Conservation (phyloP, 2,329 filamentous ascomycete genomes). For the Podosphaera aphanis region DNA sequence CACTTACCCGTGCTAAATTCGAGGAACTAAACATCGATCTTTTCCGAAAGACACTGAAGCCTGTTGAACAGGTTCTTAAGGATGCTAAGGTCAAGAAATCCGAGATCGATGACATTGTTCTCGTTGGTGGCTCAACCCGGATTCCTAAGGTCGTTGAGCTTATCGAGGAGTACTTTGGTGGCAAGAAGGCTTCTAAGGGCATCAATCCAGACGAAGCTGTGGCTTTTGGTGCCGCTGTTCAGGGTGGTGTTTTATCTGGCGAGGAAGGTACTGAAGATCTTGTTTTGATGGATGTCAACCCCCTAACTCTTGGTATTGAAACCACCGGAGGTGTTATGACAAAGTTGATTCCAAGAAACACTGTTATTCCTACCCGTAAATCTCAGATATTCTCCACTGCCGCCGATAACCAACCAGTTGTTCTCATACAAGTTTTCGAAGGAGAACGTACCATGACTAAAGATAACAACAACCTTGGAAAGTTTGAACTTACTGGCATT, state of each 20-base stretch:
- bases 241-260: slow-evolving; percentile 83
- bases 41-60: slow-evolving; percentile 98
- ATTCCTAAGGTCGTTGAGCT: slow-evolving; percentile 92
- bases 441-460: slow-evolving; percentile 86
- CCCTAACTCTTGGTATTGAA: slow-evolving; percentile 87
- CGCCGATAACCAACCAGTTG: slow-evolving; percentile 87
- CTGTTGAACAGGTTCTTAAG: slow-evolving; percentile 94
- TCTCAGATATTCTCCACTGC: slow-evolving; percentile 95
- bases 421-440: slow-evolving; percentile 88
- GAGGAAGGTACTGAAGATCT: slow-evolving; percentile 60
- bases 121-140: slow-evolving; percentile 96
- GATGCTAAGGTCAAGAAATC: slow-evolving; percentile 93
- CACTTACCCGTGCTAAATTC: slow-evolving; percentile 93
- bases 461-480: slow-evolving; percentile 92
- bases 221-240: slow-evolving; percentile 88
- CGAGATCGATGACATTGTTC: slow-evolving; percentile 87
- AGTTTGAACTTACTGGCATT: slow-evolving; percentile 94
- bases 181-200: slow-evolving; percentile 97
- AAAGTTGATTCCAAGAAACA: slow-evolving; percentile 86
- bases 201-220: slow-evolving; percentile 99
- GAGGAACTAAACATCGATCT: slow-evolving; percentile 97
- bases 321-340: slow-evolving; percentile 96
- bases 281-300: slow-evolving; percentile 95
- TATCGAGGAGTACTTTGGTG: slow-evolving; percentile 82
- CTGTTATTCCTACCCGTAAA: slow-evolving; percentile 85